Conservation (phyloP, 441 rosid genomes). For the Pelargonium australe region DNA sequence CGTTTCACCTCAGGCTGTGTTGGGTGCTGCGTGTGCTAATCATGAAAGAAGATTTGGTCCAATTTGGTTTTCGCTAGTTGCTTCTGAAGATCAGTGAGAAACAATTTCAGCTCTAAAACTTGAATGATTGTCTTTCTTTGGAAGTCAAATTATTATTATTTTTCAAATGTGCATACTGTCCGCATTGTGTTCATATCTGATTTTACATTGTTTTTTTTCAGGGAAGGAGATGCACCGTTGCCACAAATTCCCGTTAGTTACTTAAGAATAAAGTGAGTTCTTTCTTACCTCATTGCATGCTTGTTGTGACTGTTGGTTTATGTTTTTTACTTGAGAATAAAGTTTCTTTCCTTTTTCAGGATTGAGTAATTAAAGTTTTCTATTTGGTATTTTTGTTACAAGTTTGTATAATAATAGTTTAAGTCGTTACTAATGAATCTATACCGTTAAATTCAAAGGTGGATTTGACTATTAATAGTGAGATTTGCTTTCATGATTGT, state of each 20-base stretch:
- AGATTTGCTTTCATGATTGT: too few species aligned
- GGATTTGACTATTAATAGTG: too few species aligned
- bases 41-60: constrained; percentile 44
- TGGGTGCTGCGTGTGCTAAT: constrained; percentile 20
- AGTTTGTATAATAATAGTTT: too few species aligned
- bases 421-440: too few species aligned
- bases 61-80: constrained; percentile 65
- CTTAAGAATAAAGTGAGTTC: constrained; percentile 52
- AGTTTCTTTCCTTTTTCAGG: too few species aligned
- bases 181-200: constrained; percentile 7
- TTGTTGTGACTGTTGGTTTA: too few species aligned
- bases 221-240: constrained; percentile 53
- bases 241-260: constrained; percentile 54
- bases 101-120: constrained; percentile 23
- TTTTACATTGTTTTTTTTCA: constrained; percentile 29
- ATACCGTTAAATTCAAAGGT: too few species aligned
- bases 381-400: too few species aligned
- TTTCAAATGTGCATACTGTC: neutral
- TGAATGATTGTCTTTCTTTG: neutral
- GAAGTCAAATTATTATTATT: neutral
- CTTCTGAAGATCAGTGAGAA: constrained; percentile 61
- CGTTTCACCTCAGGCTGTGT: constrained; percentile 38
- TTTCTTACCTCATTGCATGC: neutral
- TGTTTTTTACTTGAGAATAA: too few species aligned
- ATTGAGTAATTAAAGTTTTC: too few species aligned